Percentiles rank a stretch among this genome's conserved stretches.
Evolutionary conservation across 441 rosid genomes (phyloP).

Genomic region (Bruguiera hainesii): DNA sequence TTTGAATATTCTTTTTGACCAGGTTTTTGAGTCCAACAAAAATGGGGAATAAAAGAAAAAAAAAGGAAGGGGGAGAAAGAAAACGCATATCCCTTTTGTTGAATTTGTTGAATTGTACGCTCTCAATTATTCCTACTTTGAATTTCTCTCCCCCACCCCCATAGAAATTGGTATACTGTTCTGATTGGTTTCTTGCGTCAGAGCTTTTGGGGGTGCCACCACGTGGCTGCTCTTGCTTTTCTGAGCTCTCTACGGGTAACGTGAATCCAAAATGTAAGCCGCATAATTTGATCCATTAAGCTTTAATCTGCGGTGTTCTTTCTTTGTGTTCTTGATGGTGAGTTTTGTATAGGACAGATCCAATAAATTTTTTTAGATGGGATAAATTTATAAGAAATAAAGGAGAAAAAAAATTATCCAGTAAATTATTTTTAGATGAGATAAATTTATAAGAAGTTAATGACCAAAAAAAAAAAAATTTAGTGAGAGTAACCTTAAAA

Average conservation of each 20-base stretch:
- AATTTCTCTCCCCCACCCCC: conserved; percentile 3
- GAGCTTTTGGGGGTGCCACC: conserved; percentile 19
- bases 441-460: too few species aligned
- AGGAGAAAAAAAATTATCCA: not conserved
- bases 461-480: too few species aligned
- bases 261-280: not conserved
- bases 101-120: conserved; percentile 10
- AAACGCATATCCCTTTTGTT: conserved; percentile 16
- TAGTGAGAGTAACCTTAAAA: too few species aligned
- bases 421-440: too few species aligned
- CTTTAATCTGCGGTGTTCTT: not conserved
- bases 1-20: conserved; percentile 24
- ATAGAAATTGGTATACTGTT: conserved; percentile 5
- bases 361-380: too few species aligned
- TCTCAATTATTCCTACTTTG: not conserved
- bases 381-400: not conserved
- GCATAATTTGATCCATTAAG: not conserved
- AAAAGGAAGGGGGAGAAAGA: not conserved
- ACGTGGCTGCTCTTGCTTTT: conserved; percentile 14
- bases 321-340: not conserved
- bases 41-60: not conserved
- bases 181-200: conserved; percentile 13
- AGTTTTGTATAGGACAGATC: too few species aligned
- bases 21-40: conserved; percentile 11
- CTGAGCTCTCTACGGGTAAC: not conserved